Evolutionary conservation across 73 alveolate species (phyloP).

Genomic region (Paramecium biaurelia): DNA sequence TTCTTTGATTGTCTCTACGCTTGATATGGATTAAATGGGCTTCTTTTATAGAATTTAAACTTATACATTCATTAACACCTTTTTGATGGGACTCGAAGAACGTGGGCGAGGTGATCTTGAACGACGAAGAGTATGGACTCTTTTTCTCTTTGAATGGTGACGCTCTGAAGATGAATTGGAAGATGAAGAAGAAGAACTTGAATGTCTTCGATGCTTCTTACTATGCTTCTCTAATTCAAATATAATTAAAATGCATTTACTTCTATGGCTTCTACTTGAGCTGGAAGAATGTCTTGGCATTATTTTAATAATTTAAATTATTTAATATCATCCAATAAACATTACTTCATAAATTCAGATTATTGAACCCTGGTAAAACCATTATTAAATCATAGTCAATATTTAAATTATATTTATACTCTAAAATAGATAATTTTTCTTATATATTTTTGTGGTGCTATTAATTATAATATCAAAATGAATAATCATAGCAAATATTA

Average conservation of each 20-base stretch:
- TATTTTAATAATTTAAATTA: not conserved
- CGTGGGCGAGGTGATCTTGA: not conserved
- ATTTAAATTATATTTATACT: not conserved
- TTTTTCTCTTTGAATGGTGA: not conserved
- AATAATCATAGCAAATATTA: no score
- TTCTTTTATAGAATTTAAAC: not conserved
- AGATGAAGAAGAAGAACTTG: not conserved
- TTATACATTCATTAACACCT: not conserved
- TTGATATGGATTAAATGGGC: conserved; percentile 5
- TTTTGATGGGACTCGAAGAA: not conserved
- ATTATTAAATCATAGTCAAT: not conserved
- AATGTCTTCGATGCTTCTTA: not conserved
- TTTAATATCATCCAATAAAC: not conserved
- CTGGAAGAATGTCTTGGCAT: conserved; percentile 1
- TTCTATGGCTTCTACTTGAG: not conserved
- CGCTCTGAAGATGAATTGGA: not conserved
- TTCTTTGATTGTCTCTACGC: not conserved
- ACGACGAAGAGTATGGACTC: not conserved
- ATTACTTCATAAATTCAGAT: not conserved
- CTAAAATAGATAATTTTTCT: no score
- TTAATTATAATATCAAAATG: no score
- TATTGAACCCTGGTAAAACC: not conserved
- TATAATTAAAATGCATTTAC: not conserved
- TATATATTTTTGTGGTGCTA: no score
- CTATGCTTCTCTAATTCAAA: not conserved